These are phyloP conservation scores for Suillus hirtellus DNA, from an alignment of 768 basidiomycete species.

Conservation along the genomic window DNA sequence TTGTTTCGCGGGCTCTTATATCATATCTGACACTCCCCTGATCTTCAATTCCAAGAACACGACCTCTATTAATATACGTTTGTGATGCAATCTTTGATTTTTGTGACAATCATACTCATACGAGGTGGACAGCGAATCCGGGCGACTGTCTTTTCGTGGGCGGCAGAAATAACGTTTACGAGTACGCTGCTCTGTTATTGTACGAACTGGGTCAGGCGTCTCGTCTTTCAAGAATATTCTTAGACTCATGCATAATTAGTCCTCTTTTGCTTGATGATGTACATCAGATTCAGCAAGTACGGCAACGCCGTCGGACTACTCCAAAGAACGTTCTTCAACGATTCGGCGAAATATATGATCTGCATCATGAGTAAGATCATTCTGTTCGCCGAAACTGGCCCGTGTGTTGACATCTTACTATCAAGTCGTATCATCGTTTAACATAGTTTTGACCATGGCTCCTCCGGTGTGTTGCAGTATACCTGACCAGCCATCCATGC, in stretches of 20 bases:
- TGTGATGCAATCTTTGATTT: neutral
- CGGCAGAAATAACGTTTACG: neutral
- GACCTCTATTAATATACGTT: neutral
- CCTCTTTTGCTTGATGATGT: neutral
- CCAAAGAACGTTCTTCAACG: neutral
- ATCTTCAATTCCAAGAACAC: neutral
- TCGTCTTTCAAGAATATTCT: neutral
- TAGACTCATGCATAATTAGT: neutral
- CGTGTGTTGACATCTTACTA: neutral
- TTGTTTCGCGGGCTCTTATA: neutral
- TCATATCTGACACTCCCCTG: neutral
- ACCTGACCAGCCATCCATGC: neutral
- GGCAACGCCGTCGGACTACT: neutral
- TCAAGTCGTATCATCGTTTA: neutral
- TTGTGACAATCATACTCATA: neutral
- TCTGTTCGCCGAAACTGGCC: neutral
- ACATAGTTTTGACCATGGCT: neutral
- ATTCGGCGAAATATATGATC: neutral
- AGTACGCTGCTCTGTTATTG: neutral
- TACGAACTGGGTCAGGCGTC: conserved; percentile 1
- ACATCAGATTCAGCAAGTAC: conserved; percentile 3
- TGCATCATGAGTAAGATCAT: neutral
- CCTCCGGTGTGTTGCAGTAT: neutral
- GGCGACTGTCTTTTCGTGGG: neutral
- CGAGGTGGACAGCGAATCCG: neutral